Evolutionary conservation across 164 flowering plant species (phyloP).

Genomic region (Protea cynaroides): DNA sequence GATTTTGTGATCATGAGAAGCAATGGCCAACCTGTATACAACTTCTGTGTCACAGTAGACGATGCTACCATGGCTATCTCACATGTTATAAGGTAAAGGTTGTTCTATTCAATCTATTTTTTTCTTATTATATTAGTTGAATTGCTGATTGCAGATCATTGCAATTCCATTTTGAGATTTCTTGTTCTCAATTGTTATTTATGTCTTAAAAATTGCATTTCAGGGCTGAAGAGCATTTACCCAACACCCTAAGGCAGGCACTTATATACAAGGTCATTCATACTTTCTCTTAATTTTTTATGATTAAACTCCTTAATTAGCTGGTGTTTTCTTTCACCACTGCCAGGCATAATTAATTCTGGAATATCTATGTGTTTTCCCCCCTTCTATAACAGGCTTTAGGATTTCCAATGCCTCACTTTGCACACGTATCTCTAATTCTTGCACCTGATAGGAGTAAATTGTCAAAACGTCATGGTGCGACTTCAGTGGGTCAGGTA

Average conservation of each 20-base stretch:
- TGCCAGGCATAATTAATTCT: constrained; percentile 4
- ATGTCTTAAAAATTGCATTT: constrained; percentile 18
- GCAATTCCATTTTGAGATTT: neutral
- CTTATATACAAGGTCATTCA: constrained; percentile 70
- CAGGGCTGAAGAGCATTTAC: constrained; percentile 97
- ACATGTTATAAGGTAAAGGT: constrained; percentile 81
- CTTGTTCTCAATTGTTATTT: neutral
- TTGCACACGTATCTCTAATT: constrained; percentile 95
- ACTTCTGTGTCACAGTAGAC: constrained; percentile 96
- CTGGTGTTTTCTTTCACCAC: neutral
- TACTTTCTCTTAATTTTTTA: neutral
- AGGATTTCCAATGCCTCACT: constrained; percentile 80
- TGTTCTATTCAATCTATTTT: neutral
- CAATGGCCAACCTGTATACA: constrained; percentile 97
- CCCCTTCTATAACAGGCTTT: constrained; percentile 66
- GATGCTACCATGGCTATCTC: constrained; percentile 98
- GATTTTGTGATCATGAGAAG: constrained; percentile 95
- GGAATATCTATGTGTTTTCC: neutral
- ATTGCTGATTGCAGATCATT: neutral
- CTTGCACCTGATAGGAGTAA: constrained; percentile 98
- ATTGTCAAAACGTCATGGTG: constrained; percentile 93
- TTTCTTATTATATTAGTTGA: constrained; percentile 1
- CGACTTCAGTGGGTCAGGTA: constrained; percentile 99
- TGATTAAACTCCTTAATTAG: constrained; percentile 2
- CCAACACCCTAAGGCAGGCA: constrained; percentile 91